Evolutionary conservation across 2,329 filamentous ascomycete genomes (phyloP).

Genomic region (Teratosphaeria pseudoeucalypti): DNA sequence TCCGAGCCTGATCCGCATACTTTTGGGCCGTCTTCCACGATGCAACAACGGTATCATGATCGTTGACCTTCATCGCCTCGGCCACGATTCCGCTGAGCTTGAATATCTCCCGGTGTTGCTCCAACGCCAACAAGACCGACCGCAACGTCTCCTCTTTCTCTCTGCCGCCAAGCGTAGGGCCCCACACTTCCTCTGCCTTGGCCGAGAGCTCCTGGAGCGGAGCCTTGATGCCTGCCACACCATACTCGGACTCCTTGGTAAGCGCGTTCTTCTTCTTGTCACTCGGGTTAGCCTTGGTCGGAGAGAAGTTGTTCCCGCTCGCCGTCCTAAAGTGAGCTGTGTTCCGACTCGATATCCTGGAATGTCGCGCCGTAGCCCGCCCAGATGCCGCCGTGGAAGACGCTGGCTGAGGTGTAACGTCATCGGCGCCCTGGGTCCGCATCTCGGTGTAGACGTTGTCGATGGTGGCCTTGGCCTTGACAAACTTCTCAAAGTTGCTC

Average conservation of each 20-base stretch:
- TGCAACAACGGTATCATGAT: conserved; percentile 79
- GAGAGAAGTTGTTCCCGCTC: conserved; percentile 26
- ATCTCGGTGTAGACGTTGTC: conserved; percentile 99
- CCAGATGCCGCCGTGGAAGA: background rate
- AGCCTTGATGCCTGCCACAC: conserved; percentile 74
- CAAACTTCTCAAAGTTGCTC: conserved; percentile 96
- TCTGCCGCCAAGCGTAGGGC: conserved; percentile 78
- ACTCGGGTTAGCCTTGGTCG: conserved; percentile 14
- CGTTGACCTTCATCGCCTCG: conserved; percentile 79
- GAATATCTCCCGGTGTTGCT: conserved; percentile 70
- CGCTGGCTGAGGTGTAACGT: conserved; percentile 4
- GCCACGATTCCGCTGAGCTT: conserved; percentile 68
- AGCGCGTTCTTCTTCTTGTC: conserved; percentile 81
- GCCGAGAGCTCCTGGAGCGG: conserved; percentile 82
- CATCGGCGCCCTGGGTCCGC: conserved; percentile 56
- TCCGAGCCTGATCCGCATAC: conserved; percentile 67
- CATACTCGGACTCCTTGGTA: conserved; percentile 85
- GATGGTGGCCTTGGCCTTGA: conserved; percentile 92
- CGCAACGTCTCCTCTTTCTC: conserved; percentile 86
- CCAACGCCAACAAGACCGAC: conserved; percentile 62
- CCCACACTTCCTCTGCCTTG: conserved; percentile 96
- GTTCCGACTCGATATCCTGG: conserved; percentile 58
- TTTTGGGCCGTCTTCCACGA: conserved; percentile 75
- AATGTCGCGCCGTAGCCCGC: conserved; percentile 37
- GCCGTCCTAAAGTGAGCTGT: conserved; percentile 29